Evolutionary conservation across 2,329 filamentous ascomycete species (phyloP).

Genomic region (Talaromyces sp.): DNA sequence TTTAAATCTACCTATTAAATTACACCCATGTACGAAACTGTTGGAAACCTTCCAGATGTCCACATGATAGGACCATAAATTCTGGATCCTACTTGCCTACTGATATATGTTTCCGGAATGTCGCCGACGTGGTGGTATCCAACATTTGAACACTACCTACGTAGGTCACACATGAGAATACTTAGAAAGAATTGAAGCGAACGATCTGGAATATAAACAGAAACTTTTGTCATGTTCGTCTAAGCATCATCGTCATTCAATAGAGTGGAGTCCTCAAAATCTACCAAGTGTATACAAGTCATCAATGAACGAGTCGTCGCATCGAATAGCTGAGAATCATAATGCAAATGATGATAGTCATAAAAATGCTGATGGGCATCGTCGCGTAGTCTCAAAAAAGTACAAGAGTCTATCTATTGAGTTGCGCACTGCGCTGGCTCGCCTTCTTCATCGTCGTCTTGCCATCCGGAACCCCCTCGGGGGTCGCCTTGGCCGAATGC

Average conservation of each 20-base stretch:
- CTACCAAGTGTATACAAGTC: not conserved
- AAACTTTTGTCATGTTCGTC: slow-evolving; percentile 7
- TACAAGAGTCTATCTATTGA: slow-evolving; percentile 39
- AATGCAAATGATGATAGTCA: not conserved
- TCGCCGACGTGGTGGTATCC: not conserved
- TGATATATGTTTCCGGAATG: not conserved
- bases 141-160: no score
- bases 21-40: not conserved
- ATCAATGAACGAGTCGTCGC: not conserved
- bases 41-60: not conserved
- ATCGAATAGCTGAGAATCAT: not conserved
- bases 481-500: slow-evolving; percentile 54
- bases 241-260: slow-evolving; percentile 10
- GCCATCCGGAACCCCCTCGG: slow-evolving; percentile 47
- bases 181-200: not conserved
- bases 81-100: not conserved
- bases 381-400: slow-evolving; percentile 13
- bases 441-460: slow-evolving; percentile 50
- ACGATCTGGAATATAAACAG: not conserved
- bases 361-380: slow-evolving; percentile 2
- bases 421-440: slow-evolving; percentile 51
- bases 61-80: not conserved
- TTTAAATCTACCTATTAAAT: not conserved
- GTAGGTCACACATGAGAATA: not conserved
- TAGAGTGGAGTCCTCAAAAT: slow-evolving; percentile 3